Evolutionary conservation across 1,284 basidiomycete species (phyloP), one percentile per base, ranked within the genome.

Genomic region (Calocybe gambosa): DNA sequence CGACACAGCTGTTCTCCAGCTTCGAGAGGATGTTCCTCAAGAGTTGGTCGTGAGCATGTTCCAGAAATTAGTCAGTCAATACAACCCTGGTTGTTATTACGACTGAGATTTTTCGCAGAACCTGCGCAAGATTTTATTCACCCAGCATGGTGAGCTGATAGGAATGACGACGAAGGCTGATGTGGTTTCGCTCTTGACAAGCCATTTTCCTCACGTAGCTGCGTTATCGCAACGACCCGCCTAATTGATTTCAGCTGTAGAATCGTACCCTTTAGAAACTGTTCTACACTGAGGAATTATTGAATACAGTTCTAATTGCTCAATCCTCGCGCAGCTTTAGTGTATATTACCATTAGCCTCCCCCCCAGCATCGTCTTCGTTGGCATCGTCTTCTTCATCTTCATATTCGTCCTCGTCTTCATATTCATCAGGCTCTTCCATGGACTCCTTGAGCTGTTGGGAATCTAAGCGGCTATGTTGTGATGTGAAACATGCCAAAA

Each of bases 21-120:
- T 87, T 46, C 70, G 80, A 36, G 77, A 79, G 56, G 79, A 83
- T 51, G 76, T 82, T 13, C 82, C 84, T 2, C 73, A 81, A 54
- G 82, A 86, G 55, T 64, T 83, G 13, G 80, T 86, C 7, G 80
- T 85, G 25, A 75, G 69, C 55, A 81, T 82, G 74, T 85, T 86
- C 66, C 82, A 85, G 60, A 83, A 79, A 64, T 63, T 86, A 61
- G 83, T 82, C 47, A 41, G 75, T 50, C 29, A 34, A 5, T 21
- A 25, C 34, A 10, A n/a, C 12, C 26, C 25, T n/a, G n/a, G n/a
- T n/a, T n/a, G n/a, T n/a, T n/a, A n/a, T n/a, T n/a, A n/a, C n/a
- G n/a, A n/a, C n/a, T n/a, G n/a, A n/a, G n/a, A 13, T 4, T 10
- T 13, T 42, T 31, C 36, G 10, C 54, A 87, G 83, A 85, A 82